Evolutionary conservation across 345 rosid genomes (phyloP).

Genomic region (Sisymbrium altissimum): DNA sequence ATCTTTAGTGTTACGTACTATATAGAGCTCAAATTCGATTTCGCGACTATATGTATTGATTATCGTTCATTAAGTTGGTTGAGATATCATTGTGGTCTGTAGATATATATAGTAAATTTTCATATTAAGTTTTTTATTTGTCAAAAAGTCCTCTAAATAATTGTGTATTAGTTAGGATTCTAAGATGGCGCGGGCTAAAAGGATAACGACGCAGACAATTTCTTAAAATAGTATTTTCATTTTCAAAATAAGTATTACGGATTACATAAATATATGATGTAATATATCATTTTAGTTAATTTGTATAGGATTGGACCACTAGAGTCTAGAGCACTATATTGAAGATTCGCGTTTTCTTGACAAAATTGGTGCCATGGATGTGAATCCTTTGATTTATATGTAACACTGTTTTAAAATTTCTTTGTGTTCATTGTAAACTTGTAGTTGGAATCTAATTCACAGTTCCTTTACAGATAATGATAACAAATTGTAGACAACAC

Average conservation of each 20-base stretch:
- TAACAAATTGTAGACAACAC: not conserved
- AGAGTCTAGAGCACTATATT: not conserved
- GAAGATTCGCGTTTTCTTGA: not conserved
- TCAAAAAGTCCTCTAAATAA: not conserved
- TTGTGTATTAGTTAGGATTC: not conserved
- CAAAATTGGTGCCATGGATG: not conserved
- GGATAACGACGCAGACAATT: not conserved
- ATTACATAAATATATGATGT: not conserved
- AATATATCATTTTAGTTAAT: not conserved
- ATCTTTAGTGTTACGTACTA: not conserved
- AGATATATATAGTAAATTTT: not conserved
- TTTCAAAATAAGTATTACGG: not conserved
- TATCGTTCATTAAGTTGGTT: not conserved
- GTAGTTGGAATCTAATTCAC: constrained; percentile 10
- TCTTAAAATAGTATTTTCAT: not conserved
- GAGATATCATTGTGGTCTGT: not conserved
- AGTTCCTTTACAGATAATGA: not conserved
- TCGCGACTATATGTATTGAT: not conserved
- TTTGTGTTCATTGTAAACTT: not conserved
- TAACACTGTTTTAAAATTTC: not conserved
- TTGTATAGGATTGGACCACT: not conserved
- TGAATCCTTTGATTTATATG: not conserved
- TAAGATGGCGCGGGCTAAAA: not conserved
- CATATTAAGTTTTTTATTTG: not conserved
- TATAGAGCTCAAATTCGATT: not conserved